Conservation (phyloP, 2,329 filamentous ascomycete genomes). For the Fusarium tupiense region DNA sequence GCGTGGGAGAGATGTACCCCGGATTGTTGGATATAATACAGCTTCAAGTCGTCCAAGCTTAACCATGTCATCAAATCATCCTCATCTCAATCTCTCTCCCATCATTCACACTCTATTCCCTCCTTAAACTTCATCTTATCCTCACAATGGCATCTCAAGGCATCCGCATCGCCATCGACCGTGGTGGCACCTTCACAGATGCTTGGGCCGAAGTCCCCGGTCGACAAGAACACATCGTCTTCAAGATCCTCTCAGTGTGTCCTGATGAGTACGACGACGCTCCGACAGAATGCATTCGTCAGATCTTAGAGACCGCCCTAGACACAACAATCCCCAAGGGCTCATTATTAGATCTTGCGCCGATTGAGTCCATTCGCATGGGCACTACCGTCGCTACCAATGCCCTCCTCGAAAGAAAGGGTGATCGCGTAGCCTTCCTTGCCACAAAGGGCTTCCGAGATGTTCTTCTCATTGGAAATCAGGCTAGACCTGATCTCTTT, state of each 20-base stretch:
- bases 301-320: slow-evolving; percentile 50
- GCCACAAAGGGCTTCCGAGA: slow-evolving; percentile 79
- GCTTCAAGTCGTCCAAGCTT: slow-evolving; percentile 9
- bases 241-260: slow-evolving; percentile 60
- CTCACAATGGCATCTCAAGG: slow-evolving; percentile 35
- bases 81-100: not conserved
- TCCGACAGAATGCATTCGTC: slow-evolving; percentile 76
- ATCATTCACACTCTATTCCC: not conserved
- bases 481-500: slow-evolving; percentile 77
- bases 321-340: slow-evolving; percentile 48
- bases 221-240: slow-evolving; percentile 35
- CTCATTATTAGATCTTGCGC: slow-evolving; percentile 47
- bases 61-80: not conserved
- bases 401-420: slow-evolving; percentile 78
- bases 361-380: slow-evolving; percentile 76
- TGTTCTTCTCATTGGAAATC: slow-evolving; percentile 77
- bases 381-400: slow-evolving; percentile 85
- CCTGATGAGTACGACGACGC: slow-evolving; percentile 78
- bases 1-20: not conserved
- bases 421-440: slow-evolving; percentile 75
- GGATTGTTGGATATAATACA: slow-evolving; percentile 24
- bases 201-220: slow-evolving; percentile 38
- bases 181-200: slow-evolving; percentile 45
- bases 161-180: slow-evolving; percentile 44
- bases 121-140: not conserved